A percentile compares a stretch with the other conserved stretches of the same genome.
phyloP scores from a whole-genome alignment of 208 protist genomes.

The Wallacemonas rigidus region DNA sequence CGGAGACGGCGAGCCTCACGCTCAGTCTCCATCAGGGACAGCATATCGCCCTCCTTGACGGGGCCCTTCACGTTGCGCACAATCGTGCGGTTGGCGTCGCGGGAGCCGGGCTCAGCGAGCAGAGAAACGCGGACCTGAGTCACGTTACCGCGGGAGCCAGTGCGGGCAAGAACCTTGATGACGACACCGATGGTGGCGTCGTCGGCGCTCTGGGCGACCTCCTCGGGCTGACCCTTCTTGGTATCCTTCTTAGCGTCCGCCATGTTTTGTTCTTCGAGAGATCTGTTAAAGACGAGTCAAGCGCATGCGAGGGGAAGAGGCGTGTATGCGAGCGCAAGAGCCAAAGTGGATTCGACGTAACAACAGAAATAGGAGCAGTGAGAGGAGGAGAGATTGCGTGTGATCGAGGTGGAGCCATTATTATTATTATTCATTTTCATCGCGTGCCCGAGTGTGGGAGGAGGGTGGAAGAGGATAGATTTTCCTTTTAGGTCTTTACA shows the following conservation, averaged over 20 bases:
- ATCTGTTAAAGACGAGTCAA: background rate
- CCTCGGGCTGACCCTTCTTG: conserved; percentile 76
- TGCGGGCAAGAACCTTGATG: conserved; percentile 98
- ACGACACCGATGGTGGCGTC: conserved; percentile 95
- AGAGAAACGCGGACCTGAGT: conserved; percentile 98
- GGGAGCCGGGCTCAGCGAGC: conserved; percentile 86
- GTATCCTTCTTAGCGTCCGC: conserved; percentile 88
- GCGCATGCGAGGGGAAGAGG: background rate
- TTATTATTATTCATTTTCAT: no score
- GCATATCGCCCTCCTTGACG: conserved; percentile 98
- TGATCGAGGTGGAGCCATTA: no score
- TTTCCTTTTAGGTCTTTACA: no score
- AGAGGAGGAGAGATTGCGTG: no score
- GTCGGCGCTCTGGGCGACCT: conserved; percentile 71
- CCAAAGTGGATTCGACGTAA: background rate
- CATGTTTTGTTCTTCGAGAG: conserved; percentile 35
- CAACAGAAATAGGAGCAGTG: background rate
- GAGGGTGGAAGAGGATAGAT: no score
- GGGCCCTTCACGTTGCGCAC: conserved; percentile 99
- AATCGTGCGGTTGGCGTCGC: conserved; percentile 94
- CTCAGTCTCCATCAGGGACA: conserved; percentile 99
- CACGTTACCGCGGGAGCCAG: conserved; percentile 99
- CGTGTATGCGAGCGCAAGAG: no score
- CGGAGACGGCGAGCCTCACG: conserved; percentile 99
- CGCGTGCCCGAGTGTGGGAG: no score